Evolutionary conservation across 2,329 filamentous ascomycete species (phyloP).

Genomic region (Xylariaceae sp.): DNA sequence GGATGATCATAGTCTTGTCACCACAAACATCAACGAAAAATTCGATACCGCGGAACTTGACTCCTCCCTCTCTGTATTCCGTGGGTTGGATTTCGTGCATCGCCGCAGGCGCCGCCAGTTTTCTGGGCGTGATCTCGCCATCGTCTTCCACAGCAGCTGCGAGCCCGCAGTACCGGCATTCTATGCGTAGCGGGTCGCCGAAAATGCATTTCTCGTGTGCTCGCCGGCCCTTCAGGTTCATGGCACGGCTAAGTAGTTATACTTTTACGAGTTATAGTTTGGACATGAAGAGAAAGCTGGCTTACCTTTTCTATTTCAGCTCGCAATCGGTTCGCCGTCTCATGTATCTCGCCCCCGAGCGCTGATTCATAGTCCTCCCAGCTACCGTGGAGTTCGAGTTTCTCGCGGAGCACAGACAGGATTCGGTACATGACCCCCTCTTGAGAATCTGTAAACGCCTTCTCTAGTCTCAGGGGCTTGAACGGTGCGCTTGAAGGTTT

Average conservation of each 20-base stretch:
- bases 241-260: not conserved
- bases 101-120: slow-evolving; percentile 34
- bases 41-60: slow-evolving; percentile 30
- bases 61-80: slow-evolving; percentile 15
- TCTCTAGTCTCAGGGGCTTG: slow-evolving; percentile 19
- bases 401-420: slow-evolving; percentile 4
- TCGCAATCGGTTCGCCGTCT: not conserved
- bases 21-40: slow-evolving; percentile 36
- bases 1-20: slow-evolving; percentile 26
- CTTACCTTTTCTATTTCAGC: slow-evolving; percentile 5
- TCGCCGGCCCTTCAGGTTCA: not conserved
- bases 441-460: slow-evolving; percentile 13
- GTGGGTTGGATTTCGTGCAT: slow-evolving; percentile 31
- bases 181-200: slow-evolving; percentile 5
- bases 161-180: slow-evolving; percentile 39
- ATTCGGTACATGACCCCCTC: slow-evolving; percentile 9
- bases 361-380: slow-evolving; percentile 10
- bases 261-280: no score
- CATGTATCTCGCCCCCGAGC: slow-evolving; percentile 6
- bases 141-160: slow-evolving; percentile 15
- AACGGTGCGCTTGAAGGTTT: not conserved
- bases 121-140: slow-evolving; percentile 15
- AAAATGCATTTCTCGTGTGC: slow-evolving; percentile 3
- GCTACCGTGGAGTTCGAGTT: slow-evolving; percentile 13
- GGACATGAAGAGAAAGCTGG: not conserved